Evolutionary conservation across 306 rosid species (phyloP).

Genomic region (Cicer judaicum): DNA sequence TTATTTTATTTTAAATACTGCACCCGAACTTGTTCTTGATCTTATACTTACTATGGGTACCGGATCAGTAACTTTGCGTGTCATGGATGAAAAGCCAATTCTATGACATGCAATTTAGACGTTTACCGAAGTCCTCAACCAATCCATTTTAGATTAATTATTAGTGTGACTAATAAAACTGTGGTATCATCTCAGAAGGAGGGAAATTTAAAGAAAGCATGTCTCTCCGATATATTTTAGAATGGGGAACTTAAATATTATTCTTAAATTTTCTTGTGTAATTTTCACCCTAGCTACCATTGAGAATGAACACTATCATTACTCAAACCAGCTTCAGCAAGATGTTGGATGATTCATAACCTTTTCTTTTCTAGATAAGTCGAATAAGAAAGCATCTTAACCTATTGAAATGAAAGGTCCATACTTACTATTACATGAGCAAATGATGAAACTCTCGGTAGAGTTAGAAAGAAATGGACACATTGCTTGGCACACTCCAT

Average conservation of each 20-base stretch:
- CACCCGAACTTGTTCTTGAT: too few relatives aligned
- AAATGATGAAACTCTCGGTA: neutral
- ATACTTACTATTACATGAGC: neutral
- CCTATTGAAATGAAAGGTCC: neutral
- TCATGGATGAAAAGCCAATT: neutral
- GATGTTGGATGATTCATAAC: neutral
- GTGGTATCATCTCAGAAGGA: neutral
- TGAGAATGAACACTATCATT: neutral
- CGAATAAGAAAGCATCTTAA: neutral
- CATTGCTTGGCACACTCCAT: too few relatives aligned
- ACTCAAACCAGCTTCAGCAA: neutral
- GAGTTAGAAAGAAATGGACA: too few relatives aligned
- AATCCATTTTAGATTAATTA: neutral
- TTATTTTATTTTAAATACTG: too few relatives aligned
- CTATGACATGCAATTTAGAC: neutral
- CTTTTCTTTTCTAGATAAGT: neutral
- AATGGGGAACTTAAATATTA: neutral
- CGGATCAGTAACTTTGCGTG: too few relatives aligned
- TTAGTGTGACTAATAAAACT: constrained; percentile 9
- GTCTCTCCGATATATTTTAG: neutral
- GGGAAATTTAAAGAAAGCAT: constrained; percentile 10
- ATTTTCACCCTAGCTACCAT: neutral
- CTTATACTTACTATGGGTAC: too few relatives aligned
- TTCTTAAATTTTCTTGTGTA: constrained; percentile 23
- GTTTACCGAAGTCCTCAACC: neutral